phyloP scores from a whole-genome alignment of 306 rosid genomes.

The Inga leiocalycina region DNA sequence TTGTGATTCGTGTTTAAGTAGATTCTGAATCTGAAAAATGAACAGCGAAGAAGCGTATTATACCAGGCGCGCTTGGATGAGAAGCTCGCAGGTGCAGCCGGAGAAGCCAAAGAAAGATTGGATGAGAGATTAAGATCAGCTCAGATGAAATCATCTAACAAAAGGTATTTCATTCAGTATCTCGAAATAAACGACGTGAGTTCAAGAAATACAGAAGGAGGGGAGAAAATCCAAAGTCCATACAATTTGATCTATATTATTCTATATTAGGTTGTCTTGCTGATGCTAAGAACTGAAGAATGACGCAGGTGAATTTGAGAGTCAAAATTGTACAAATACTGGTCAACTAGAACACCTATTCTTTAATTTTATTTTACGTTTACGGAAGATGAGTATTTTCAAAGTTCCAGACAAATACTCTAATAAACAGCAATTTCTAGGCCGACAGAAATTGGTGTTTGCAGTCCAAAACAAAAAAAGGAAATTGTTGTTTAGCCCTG shows the following conservation, averaged over 20 bases:
- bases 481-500: too few species aligned
- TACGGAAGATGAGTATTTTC: neutral
- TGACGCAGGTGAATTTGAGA: neutral
- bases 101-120: constrained; percentile 75
- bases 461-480: too few species aligned
- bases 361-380: neutral
- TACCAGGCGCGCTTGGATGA: constrained; percentile 48
- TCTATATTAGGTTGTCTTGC: neutral
- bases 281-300: neutral
- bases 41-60: constrained; percentile 32
- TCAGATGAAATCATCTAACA: constrained; percentile 40
- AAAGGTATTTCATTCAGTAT: neutral
- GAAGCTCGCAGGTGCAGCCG: constrained; percentile 58
- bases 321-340: neutral
- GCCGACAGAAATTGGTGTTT: too few species aligned
- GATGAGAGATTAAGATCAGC: constrained; percentile 56
- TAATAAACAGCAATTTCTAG: too few species aligned
- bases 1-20: neutral
- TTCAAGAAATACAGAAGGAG: too few species aligned
- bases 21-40: neutral
- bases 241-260: too few species aligned
- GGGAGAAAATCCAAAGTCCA: too few species aligned
- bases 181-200: neutral
- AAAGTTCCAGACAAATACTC: neutral
- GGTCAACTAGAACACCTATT: neutral